phyloP scores from a whole-genome alignment of 257 asterid species.

The Solanum raphanifolium region DNA sequence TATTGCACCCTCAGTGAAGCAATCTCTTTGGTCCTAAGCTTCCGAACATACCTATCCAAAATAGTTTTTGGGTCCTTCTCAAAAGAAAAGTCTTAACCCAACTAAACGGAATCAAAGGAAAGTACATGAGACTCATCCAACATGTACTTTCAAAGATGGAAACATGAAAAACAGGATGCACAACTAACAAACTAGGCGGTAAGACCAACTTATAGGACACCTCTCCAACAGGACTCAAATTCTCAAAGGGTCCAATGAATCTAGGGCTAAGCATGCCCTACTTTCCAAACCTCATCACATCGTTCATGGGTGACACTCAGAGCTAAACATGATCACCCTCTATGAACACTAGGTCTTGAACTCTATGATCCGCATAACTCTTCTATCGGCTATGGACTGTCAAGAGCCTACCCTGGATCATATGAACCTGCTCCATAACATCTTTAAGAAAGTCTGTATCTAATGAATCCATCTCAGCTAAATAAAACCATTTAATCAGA shows the following conservation, averaged over 20 bases:
- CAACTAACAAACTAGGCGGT: background rate
- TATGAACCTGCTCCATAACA: background rate
- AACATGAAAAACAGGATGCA: too few species aligned
- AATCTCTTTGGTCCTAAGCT: background rate
- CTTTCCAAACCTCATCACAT: background rate
- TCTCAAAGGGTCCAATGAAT: background rate
- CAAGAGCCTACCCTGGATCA: background rate
- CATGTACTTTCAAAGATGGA: background rate
- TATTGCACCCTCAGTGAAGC: background rate
- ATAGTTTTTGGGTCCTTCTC: background rate
- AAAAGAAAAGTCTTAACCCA: background rate
- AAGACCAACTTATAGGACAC: background rate
- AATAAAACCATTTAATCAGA: background rate
- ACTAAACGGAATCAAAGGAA: background rate
- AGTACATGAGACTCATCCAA: background rate
- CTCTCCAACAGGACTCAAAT: background rate
- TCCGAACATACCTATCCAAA: too few species aligned
- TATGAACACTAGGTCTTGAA: background rate
- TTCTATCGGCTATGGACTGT: background rate
- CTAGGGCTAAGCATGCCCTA: background rate
- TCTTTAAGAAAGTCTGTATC: too few species aligned
- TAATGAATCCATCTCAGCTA: background rate
- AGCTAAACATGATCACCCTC: background rate
- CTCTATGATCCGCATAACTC: background rate
- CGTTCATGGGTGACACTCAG: background rate